Conservation (phyloP, 257 asterid genomes). For the Solanum virginianum region DNA sequence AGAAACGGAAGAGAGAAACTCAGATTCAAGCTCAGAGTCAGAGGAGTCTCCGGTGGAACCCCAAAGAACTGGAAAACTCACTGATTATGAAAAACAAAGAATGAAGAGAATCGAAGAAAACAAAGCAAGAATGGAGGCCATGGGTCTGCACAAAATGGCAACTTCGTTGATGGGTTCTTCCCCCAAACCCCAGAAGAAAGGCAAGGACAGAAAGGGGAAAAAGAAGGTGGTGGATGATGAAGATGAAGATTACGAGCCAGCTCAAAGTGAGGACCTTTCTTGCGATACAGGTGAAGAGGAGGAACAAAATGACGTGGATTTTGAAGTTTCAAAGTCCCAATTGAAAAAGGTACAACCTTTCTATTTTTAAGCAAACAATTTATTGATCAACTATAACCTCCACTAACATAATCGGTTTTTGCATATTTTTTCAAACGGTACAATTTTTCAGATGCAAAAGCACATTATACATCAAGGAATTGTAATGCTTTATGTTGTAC, state of each 20-base stretch:
- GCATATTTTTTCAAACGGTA: background rate
- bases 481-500: background rate
- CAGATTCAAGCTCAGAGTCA: slow-evolving; percentile 14
- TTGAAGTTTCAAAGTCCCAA: slow-evolving; percentile 22
- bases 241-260: slow-evolving; percentile 76
- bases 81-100: slow-evolving; percentile 64
- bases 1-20: slow-evolving; percentile 21
- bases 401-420: background rate
- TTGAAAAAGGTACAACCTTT: slow-evolving; percentile 34
- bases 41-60: slow-evolving; percentile 24
- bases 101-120: slow-evolving; percentile 78
- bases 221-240: slow-evolving; percentile 31
- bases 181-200: slow-evolving; percentile 23
- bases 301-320: background rate
- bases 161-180: slow-evolving; percentile 33
- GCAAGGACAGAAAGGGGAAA: slow-evolving; percentile 42
- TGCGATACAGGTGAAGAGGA: slow-evolving; percentile 45
- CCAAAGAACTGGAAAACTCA: slow-evolving; percentile 15
- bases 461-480: background rate
- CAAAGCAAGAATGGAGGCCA: slow-evolving; percentile 65
- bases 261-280: slow-evolving; percentile 31
- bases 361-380: background rate
- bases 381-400: background rate
- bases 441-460: background rate
- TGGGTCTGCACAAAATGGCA: slow-evolving; percentile 74